Evolutionary conservation across 371 early-diverging fungal species (phyloP), one percentile per base, ranked within the genome.

Genomic region (Mucor mucedo): DNA sequence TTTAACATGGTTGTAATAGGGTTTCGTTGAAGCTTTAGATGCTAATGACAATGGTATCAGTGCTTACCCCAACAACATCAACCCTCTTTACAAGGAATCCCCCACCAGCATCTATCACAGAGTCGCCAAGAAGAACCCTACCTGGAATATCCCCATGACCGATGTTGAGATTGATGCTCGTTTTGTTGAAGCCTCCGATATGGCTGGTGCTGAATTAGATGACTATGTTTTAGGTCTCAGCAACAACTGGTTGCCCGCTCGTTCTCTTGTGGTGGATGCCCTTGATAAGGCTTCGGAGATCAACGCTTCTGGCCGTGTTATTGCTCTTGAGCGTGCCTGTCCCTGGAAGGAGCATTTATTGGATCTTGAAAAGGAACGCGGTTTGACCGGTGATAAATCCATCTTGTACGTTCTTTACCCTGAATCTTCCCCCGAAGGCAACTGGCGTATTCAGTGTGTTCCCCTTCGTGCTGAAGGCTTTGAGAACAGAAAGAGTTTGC

Each of bases 271-370:
- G 4, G 87, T 86, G 48, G 78, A 85, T 14, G 89, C 89, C 1
- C 69, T 90, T 60, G 80, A 87, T 10, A 65, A 62, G 29, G 80
- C 89, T 11, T 72, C 79, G 47, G 77, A 85, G 38, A 80, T 91
- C 35, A 88, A 95, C 69, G 71, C 83, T 11, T 86, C 87, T 32
- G 98, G 97, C 16, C 84, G 87, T 52, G 90, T 97, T 50, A 75
- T 98, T 63, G 78, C 94, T 30, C 83, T 97, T 52, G 91, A 94
- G 29, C 82, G 84, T 54, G 84, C 87, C 32, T 94, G 93, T 67
- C 97, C 97, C 5, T 98, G 96, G 97, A 95, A 96, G 70, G 93
- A 93, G 50, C 94, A 96, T 68, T 69, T 96, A 66, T 83, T 89
- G 64, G 88, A 80, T 29, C 72, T 92, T 55, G 93, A 92, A 69